These are phyloP conservation scores for Xylariaceae sp. DNA, from an alignment of 2,329 filamentous ascomycete genomes.

Conservation along the genomic window DNA sequence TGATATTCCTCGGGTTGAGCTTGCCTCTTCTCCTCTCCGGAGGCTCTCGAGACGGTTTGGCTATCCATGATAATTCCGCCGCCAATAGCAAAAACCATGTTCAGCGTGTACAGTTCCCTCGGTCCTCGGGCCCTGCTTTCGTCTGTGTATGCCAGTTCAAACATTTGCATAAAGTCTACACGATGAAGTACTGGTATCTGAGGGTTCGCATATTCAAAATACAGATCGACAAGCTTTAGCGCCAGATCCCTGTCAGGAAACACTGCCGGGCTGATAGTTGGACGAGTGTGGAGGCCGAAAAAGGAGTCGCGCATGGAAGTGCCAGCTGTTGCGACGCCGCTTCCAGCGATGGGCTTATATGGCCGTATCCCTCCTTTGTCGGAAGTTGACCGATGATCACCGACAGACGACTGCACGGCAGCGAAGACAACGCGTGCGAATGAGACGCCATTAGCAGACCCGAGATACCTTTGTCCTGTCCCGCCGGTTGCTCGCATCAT, in stretches of 20 bases:
- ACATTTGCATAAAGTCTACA: conserved; percentile 86
- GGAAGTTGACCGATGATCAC: conserved; percentile 68
- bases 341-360: conserved; percentile 58
- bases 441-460: conserved; percentile 87
- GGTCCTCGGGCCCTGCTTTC: conserved; percentile 71
- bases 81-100: conserved; percentile 97
- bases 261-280: conserved; percentile 81
- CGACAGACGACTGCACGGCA: conserved; percentile 78
- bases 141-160: conserved; percentile 78
- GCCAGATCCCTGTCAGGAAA: conserved; percentile 83
- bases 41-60: conserved; percentile 50
- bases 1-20: conserved; percentile 94
- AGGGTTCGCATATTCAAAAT: conserved; percentile 95
- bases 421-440: conserved; percentile 95
- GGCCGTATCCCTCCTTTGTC: conserved; percentile 68
- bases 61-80: conserved; percentile 84
- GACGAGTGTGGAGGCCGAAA: conserved; percentile 92
- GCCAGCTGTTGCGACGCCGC: conserved; percentile 56
- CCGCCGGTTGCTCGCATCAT: conserved; percentile 50
- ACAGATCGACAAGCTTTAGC: conserved; percentile 75
- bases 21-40: conserved; percentile 50
- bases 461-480: conserved; percentile 80
- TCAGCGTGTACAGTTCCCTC: conserved; percentile 88
- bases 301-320: conserved; percentile 94
- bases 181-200: conserved; percentile 93